Percentiles rank a stretch among this genome's conserved stretches.
Evolutionary conservation across 768 basidiomycete species (phyloP).

Genomic region (Tulasnella sp.): DNA sequence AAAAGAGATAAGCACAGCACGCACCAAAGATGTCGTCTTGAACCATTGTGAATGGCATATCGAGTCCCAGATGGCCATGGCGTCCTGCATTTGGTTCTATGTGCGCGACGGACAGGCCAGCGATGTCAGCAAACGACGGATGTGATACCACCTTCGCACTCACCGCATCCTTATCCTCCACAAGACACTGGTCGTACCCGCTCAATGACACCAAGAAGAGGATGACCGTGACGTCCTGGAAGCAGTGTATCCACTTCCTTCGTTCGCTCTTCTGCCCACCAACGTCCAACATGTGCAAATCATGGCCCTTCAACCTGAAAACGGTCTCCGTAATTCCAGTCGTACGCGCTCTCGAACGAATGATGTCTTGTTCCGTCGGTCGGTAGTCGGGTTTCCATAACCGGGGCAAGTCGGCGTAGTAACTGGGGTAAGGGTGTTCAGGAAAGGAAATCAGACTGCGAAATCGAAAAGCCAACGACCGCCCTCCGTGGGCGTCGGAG

Average conservation of each 20-base stretch:
- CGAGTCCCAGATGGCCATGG: conserved; percentile 97
- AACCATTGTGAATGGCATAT: conserved; percentile 99
- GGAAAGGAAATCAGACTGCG: not conserved
- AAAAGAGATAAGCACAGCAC: conserved; percentile 35
- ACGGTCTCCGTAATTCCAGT: conserved; percentile 88
- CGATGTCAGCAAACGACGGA: not conserved
- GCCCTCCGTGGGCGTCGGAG: not conserved
- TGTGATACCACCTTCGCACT: conserved; percentile 37
- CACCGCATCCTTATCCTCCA: conserved; percentile 88
- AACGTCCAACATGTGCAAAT: conserved; percentile 89
- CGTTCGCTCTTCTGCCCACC: conserved; percentile 88
- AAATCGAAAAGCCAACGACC: not conserved
- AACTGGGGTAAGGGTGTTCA: conserved; percentile 39
- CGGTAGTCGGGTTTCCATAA: conserved; percentile 68
- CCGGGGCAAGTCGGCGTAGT: conserved; percentile 73
- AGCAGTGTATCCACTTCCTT: conserved; percentile 92
- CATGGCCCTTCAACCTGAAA: conserved; percentile 72
- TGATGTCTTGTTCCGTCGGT: conserved; percentile 76
- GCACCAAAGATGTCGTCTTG: conserved; percentile 84
- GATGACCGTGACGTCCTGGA: conserved; percentile 91
- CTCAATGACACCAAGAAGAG: conserved; percentile 87
- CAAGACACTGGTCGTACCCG: conserved; percentile 91
- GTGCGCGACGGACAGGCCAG: not conserved
- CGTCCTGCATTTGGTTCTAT: conserved; percentile 98
- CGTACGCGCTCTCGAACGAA: conserved; percentile 79